Base-by-base conservation (phyloP, 1,284 basidiomycete genomes). In the Ceratobasidium sp. region DNA sequence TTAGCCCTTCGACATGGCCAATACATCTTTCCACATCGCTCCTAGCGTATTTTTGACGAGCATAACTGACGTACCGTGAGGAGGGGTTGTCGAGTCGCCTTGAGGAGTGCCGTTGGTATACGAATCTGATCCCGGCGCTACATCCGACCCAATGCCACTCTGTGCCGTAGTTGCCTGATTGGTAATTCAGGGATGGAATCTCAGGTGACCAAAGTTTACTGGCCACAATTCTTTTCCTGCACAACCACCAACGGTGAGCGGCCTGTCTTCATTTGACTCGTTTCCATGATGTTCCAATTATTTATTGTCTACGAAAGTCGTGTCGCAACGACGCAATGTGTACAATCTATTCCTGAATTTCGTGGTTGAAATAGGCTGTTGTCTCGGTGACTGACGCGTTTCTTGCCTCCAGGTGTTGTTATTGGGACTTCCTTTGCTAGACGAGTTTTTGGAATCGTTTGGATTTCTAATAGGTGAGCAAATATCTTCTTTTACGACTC, bases 221-320 rank as follows among this genome's bases (percentile, higher is more conserved):
- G n/a, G n/a, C 45, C 5, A 29, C 27, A 5, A 15, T 34, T 40
- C 42, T 47, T 45, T 50, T 27, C 15, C 27, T 31, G 12, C 3
- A 27, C 22, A 12, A 52, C 60, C 60, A 64, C 34, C 4, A 64
- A 31, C 31, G 60, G 60, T 64, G 20, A 64, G 60, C 15, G 1
- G 8, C 8, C 10, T 13, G 29, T 17, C 29, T 62, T 10, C 17
- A 20, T 25, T 31, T 38, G 29, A 10, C 4, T 52, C 15, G 47
- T 40, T 64, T 5, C 32, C 20, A 52, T 64, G 60, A 64, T 64
- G 60, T 52, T 32, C 35, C 22, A 49, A 64, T 64, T 64, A 64
- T 64, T 64, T 64, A 64, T 64, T 64, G 60, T 64, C 60, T 64
- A 64, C 42, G 60, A 64, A 64, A 50, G 60, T 49, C 60, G 47